Percentiles rank a stretch among this genome's conserved stretches.
phyloP scores from a whole-genome alignment of 129 eudicot species.

The Pulicaria dysenterica region DNA sequence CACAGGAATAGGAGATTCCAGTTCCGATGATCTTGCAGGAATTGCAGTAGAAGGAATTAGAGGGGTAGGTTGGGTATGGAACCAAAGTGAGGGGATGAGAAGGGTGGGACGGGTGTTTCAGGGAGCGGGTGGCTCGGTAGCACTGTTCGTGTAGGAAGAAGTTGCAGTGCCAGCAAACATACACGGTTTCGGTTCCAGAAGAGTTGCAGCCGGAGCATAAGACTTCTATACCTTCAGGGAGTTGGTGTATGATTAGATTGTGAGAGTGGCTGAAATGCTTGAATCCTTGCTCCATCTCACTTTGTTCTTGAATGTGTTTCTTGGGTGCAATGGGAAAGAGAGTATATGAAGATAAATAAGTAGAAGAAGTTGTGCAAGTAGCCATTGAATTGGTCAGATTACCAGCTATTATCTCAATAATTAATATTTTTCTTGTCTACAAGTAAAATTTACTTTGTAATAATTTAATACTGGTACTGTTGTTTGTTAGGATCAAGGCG shows the following conservation, averaged over 20 bases:
- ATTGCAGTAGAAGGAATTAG: conserved; percentile 61
- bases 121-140: conserved; percentile 51
- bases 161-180: conserved; percentile 41
- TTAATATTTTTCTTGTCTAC: conserved; percentile 19
- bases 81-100: conserved; percentile 58
- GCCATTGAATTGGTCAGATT: conserved; percentile 38
- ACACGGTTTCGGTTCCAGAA: conserved; percentile 26
- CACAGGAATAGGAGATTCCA: conserved; percentile 66
- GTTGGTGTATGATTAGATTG: conserved; percentile 35
- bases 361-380: conserved; percentile 24
- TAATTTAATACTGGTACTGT: too few species aligned
- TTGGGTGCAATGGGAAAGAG: conserved; percentile 14
- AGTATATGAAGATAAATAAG: conserved; percentile 17
- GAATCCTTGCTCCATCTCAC: conserved; percentile 33
- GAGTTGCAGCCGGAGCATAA: conserved; percentile 52
- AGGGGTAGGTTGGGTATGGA: conserved; percentile 69
- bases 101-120: conserved; percentile 61
- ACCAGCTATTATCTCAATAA: conserved; percentile 16
- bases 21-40: conserved; percentile 55
- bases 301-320: conserved; percentile 3
- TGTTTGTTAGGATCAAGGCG: too few species aligned
- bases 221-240: conserved; percentile 37
- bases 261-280: conserved; percentile 64
- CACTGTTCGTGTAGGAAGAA: conserved; percentile 47
- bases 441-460: conserved; percentile 30